Percentiles rank a stretch among this genome's conserved stretches.
Evolutionary conservation across 1,284 basidiomycete species (phyloP).

Genomic region (Cerrena zonata): DNA sequence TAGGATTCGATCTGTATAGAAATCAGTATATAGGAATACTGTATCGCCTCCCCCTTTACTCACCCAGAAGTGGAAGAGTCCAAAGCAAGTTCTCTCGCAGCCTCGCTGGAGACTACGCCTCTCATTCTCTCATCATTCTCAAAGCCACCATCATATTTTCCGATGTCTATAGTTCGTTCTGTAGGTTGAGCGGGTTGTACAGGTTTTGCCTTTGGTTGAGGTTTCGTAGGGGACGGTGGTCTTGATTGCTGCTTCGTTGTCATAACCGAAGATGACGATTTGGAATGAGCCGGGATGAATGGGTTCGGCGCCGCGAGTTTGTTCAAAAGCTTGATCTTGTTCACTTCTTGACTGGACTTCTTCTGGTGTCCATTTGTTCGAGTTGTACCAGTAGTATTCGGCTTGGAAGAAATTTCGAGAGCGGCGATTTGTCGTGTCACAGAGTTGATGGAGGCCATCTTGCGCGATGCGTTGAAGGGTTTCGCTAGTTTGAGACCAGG

Average conservation of each 20-base stretch:
- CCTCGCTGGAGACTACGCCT: conserved; percentile 62
- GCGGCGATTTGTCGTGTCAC: conserved; percentile 45
- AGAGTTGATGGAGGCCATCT: conserved; percentile 40
- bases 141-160: conserved; percentile 81
- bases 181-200: conserved; percentile 15
- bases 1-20: conserved; percentile 51
- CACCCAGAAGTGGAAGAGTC: conserved; percentile 68
- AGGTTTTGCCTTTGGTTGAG: conserved; percentile 4
- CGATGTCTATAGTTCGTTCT: conserved; percentile 55
- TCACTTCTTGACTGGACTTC: conserved; percentile 42
- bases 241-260: conserved; percentile 17
- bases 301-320: conserved; percentile 61
- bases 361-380: conserved; percentile 41
- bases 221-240: conserved; percentile 23
- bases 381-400: conserved; percentile 25
- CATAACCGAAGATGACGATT: conserved; percentile 19
- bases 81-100: conserved; percentile 69
- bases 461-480: too few relatives aligned
- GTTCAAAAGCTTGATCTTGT: conserved; percentile 59
- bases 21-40: too few relatives aligned
- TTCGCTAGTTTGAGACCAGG: too few relatives aligned
- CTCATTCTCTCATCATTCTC: conserved; percentile 72
- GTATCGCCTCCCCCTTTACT: too few relatives aligned
- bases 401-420: conserved; percentile 45
- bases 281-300: conserved; percentile 23